Base-by-base conservation (phyloP, 2,329 filamentous ascomycete species). In the Aspergillus ibericus region DNA sequence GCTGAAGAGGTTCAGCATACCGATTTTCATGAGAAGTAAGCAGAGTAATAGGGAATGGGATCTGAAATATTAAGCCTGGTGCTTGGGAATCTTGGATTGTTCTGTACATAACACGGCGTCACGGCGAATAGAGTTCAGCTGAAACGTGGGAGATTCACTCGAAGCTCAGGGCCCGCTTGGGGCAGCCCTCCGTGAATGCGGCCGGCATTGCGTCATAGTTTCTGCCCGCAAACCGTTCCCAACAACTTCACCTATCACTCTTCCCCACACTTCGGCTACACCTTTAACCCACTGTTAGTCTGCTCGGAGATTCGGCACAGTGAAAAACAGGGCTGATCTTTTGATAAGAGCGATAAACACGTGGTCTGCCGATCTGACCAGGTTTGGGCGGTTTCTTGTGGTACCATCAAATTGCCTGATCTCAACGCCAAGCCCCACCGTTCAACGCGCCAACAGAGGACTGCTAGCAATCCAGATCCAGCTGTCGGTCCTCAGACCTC, bases 381-480 rank as follows among this genome's bases (percentile, higher is more conserved):
- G 34, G 20, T 3, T 27, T 38, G 13, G n/a, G 20, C 8, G 20
- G 13, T 15, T 22, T 25, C 32, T 38, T 32, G 18, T 20, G 13
- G 27, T 15, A 13, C 10, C 48, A 9, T 51, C 32, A 22, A 25
- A 38, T 36, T 18, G 48, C 18, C 49, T 36, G 49, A 51, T 51
- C 49, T 51, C 49, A 51, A 51, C 49, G 49, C 36, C 36, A 51
- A 51, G 49, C 34, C 49, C 49, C 16, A 36, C 49, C 49, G 38
- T n/a, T 20, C 38, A 42, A 42, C 38, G 38, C 18, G 12, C 18
- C 49, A 51, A 50, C 49, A 51, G 36, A 51, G 15, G 49, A 22
- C 9, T 42, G 3, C 10, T 20, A 42, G 38, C 38, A 9, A 22
- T 7, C 20, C 22, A 42, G 38, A 18, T 20, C n/a, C n/a, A n/a